A percentile compares a stretch with the other conserved stretches of the same genome.
Evolutionary conservation across 2,329 filamentous ascomycete species (phyloP).

Genomic region (Colletotrichum sp.): DNA sequence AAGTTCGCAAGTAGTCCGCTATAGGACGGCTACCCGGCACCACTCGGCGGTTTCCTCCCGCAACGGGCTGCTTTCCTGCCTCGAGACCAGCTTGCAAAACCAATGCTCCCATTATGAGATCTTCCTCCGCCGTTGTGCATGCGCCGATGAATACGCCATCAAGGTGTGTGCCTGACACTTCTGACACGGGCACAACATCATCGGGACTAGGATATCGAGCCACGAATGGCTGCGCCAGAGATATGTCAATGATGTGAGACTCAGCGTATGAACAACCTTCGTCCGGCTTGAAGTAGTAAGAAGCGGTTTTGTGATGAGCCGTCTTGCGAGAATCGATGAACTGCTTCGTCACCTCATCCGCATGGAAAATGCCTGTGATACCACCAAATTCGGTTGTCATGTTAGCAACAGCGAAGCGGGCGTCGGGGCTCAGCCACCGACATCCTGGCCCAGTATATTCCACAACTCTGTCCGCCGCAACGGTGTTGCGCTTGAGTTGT

Average conservation of each 20-base stretch:
- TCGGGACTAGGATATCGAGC: conserved; percentile 47
- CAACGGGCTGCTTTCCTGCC: conserved; percentile 31
- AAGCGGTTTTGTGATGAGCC: conserved; percentile 34
- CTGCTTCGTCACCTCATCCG: conserved; percentile 39
- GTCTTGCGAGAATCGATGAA: conserved; percentile 38
- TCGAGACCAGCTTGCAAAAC: conserved; percentile 43
- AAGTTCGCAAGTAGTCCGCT: conserved; percentile 34
- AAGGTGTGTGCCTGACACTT: conserved; percentile 33
- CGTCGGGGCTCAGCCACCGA: conserved; percentile 37
- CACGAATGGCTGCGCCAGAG: conserved; percentile 39
- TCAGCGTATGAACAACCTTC: conserved; percentile 41
- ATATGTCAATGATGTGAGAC: conserved; percentile 40
- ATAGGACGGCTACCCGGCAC: conserved; percentile 46
- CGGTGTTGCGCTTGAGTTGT: conserved; percentile 42
- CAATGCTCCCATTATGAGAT: conserved; percentile 45
- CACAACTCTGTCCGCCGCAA: conserved; percentile 41
- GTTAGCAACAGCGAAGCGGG: conserved; percentile 43
- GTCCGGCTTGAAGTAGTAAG: conserved; percentile 45
- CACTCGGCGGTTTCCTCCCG: conserved; percentile 41
- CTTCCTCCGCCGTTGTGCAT: conserved; percentile 51
- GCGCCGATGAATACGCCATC: conserved; percentile 53
- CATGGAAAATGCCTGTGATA: conserved; percentile 46
- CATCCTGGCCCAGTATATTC: conserved; percentile 40
- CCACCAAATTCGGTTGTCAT: conserved; percentile 45
- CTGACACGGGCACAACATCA: conserved; percentile 44